phyloP scores from a whole-genome alignment of 1,139 yeast species.

The Hyphopichia buzzinii region DNA sequence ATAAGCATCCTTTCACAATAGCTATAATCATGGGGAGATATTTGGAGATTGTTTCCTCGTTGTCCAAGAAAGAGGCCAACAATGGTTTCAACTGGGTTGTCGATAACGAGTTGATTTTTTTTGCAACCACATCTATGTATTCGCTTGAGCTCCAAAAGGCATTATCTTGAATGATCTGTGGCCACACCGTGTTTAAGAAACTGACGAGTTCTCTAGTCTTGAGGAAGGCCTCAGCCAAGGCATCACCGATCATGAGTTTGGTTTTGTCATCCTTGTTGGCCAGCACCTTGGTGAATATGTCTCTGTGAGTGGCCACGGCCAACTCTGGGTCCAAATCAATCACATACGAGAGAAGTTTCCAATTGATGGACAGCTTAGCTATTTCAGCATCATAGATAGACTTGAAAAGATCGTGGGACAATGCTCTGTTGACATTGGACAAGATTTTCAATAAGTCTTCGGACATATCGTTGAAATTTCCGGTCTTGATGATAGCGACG shows the following conservation, averaged over 20 bases:
- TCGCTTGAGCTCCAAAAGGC: conserved; percentile 24
- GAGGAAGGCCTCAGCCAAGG: conserved; percentile 46
- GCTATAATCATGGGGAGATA: conserved; percentile 28
- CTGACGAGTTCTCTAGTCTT: conserved; percentile 58
- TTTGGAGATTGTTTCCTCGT: conserved; percentile 5
- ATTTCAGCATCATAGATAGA: conserved; percentile 30
- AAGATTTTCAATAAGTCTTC: conserved; percentile 38
- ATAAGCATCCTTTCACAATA: conserved; percentile 39
- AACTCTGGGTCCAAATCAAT: conserved; percentile 51
- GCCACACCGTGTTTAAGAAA: conserved; percentile 51
- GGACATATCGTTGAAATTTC: conserved; percentile 30
- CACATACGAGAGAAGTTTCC: conserved; percentile 45
- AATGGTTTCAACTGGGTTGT: conserved; percentile 38
- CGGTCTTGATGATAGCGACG: conserved; percentile 25
- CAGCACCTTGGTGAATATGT: conserved; percentile 16
- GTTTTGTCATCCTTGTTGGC: conserved; percentile 6
- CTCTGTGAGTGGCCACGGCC: conserved; percentile 39
- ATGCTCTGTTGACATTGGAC: conserved; percentile 41
- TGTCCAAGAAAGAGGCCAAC: conserved; percentile 10
- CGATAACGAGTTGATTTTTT: conserved; percentile 43
- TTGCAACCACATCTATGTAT: conserved; percentile 37
- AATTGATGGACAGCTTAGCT: conserved; percentile 22
- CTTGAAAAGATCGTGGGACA: conserved; percentile 47
- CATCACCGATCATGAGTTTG: conserved; percentile 27
- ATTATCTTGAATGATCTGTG: conserved; percentile 23